Percentiles rank a stretch among this genome's conserved stretches.
These are phyloP conservation scores for Acer campestre DNA, from an alignment of 345 rosid genomes.

Conservation along the genomic window DNA sequence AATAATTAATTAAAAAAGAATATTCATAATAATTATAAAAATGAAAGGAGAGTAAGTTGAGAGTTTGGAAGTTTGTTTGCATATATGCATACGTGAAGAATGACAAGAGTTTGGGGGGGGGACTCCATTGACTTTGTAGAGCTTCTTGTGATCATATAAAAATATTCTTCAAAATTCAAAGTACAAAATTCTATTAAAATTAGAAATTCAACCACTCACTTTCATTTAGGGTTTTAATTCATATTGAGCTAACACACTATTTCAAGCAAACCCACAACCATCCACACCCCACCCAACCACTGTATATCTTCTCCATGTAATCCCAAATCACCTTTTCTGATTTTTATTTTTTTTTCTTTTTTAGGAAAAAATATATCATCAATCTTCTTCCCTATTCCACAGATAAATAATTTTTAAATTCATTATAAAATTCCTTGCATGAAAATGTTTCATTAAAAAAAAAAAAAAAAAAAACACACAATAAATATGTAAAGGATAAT, in stretches of 20 bases:
- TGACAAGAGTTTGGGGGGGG: slow-evolving; percentile 23
- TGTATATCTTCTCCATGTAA: slow-evolving; percentile 32
- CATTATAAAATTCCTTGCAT: not conserved
- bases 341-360: no score
- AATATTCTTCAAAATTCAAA: not conserved
- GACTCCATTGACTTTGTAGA: slow-evolving; percentile 33
- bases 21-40: not conserved
- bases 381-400: no score
- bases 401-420: no score
- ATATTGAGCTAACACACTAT: slow-evolving; percentile 36
- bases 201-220: slow-evolving; percentile 43
- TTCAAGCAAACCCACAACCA: slow-evolving; percentile 28
- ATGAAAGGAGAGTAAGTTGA: not conserved
- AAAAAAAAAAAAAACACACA: no score
- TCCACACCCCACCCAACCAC: slow-evolving; percentile 26
- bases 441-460: no score
- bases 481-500: no score
- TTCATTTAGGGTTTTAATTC: slow-evolving; percentile 28
- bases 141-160: not conserved
- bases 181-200: not conserved
- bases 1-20: not conserved
- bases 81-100: slow-evolving; percentile 31
- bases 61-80: slow-evolving; percentile 35
- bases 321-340: not conserved
- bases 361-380: no score